Percentiles rank a stretch among this genome's conserved stretches.
Evolutionary conservation across 2,329 filamentous ascomycete species (phyloP).

Genomic region (Chaetomium sp.): DNA sequence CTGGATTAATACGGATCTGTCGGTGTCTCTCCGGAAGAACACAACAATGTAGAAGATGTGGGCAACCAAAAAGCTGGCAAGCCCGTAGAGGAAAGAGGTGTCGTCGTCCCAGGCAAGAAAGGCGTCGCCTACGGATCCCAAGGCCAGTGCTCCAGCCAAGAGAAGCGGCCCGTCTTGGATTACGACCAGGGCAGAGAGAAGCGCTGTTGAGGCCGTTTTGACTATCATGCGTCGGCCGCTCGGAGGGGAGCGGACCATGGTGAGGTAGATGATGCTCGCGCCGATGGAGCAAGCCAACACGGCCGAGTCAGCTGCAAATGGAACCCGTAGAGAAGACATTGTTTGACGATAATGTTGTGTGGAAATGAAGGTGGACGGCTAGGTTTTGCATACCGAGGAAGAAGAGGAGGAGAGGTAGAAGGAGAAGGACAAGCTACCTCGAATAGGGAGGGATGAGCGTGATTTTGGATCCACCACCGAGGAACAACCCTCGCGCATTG

Average conservation of each 20-base stretch:
- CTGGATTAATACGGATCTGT: conserved; percentile 19
- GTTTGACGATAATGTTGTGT: not conserved
- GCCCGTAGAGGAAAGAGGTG: conserved; percentile 39
- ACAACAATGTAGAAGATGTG: conserved; percentile 42
- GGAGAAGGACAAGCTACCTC: too few species aligned
- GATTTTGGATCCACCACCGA: not conserved
- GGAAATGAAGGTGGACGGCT: not conserved
- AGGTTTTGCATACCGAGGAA: not conserved
- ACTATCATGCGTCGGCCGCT: conserved; percentile 37
- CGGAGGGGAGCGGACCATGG: conserved; percentile 29
- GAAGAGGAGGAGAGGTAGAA: not conserved
- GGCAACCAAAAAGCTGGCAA: conserved; percentile 41
- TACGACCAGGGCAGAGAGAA: conserved; percentile 36
- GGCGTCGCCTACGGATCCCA: conserved; percentile 42
- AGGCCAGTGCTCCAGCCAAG: conserved; percentile 37
- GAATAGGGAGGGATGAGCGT: too few species aligned
- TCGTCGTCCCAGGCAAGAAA: conserved; percentile 43
- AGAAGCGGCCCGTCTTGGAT: conserved; percentile 29
- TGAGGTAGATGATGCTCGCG: conserved; percentile 25
- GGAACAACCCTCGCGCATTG: not conserved
- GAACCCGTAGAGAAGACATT: not conserved
- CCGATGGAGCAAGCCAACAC: conserved; percentile 29
- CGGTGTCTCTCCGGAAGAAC: conserved; percentile 31
- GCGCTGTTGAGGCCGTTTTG: conserved; percentile 40
- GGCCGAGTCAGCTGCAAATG: conserved; percentile 1